Base-by-base conservation (phyloP, 345 rosid genomes). In the Salix dunnii region DNA sequence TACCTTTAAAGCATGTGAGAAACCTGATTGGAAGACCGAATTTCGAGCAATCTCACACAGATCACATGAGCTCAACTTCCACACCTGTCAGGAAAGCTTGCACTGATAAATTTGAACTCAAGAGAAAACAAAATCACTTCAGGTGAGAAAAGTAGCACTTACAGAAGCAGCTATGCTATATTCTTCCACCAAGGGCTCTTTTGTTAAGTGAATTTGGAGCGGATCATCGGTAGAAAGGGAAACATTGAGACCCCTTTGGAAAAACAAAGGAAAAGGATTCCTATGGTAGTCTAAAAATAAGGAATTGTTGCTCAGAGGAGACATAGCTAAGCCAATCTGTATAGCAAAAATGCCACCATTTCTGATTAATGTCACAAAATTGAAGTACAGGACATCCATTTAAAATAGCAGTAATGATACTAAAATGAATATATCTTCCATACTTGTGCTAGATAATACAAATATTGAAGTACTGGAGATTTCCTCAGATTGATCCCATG, bases 381-480 rank as follows among this genome's bases (percentile, higher is more conserved):
- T 6, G 7, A 49, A 66, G 63, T 48, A 27, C 64, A 55, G 18
- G 67, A 33, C 33, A 77, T 36, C 40, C 35, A 48, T 27, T 23
- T 58, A 10, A n/a, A 68, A 74, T 64, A 28, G 20, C 14, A 42
- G 46, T 21, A 42, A 75, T 12, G 21, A 71, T 8, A 25, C 18
- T 25, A 66, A 58, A 71, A 49, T 4, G 63, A 58, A 10, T 58
- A n/a, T 48, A 27, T 36, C 28, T 58, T 25, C 31, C 51, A 69
- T 84, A 92, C 99, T 90, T 96, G 99, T 35, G 99, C 94, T 78
- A 96, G 84, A 81, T 92, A 96, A 88, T 92, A 96, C 68, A 96
- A 91, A 86, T 96, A 94, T 83, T 96, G 99, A 81, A 96, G 99
- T 20, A 96, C 99, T n/a, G 99, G 99, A 84, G 99, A 96, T 83